These are phyloP conservation scores for Botrytis galanthina DNA, from an alignment of 2,329 filamentous ascomycete genomes.

Conservation along the genomic window DNA sequence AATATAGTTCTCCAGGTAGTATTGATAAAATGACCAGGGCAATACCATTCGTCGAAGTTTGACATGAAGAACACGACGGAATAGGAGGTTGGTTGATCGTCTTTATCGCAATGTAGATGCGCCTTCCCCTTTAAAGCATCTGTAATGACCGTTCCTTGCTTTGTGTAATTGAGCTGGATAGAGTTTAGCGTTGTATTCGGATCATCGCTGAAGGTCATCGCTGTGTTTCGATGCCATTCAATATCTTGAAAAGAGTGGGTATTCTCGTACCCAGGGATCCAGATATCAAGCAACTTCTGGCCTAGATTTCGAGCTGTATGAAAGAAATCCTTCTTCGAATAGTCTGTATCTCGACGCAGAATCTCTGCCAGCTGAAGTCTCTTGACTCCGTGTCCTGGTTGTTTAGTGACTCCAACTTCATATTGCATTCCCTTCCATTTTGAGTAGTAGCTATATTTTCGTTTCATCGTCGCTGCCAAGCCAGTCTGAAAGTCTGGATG, in stretches of 20 bases:
- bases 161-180: neutral
- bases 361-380: neutral
- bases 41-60: neutral
- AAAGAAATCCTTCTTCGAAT: neutral
- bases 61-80: constrained; percentile 8
- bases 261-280: neutral
- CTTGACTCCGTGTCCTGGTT: neutral
- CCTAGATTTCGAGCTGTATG: neutral
- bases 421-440: neutral
- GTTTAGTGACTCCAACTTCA: neutral
- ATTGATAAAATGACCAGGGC: neutral
- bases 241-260: neutral
- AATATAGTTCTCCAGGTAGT: neutral
- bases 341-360: neutral
- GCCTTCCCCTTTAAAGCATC: neutral
- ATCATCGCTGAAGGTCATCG: neutral
- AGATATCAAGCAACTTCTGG: neutral
- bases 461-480: neutral
- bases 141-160: neutral
- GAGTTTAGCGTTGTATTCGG: neutral
- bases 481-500: neutral
- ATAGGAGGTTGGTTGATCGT: constrained; percentile 3
- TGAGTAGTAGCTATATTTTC: neutral
- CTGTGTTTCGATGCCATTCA: neutral
- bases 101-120: neutral